Evolutionary conservation across 768 basidiomycete species (phyloP).

Genomic region (Collybia mongolica): DNA sequence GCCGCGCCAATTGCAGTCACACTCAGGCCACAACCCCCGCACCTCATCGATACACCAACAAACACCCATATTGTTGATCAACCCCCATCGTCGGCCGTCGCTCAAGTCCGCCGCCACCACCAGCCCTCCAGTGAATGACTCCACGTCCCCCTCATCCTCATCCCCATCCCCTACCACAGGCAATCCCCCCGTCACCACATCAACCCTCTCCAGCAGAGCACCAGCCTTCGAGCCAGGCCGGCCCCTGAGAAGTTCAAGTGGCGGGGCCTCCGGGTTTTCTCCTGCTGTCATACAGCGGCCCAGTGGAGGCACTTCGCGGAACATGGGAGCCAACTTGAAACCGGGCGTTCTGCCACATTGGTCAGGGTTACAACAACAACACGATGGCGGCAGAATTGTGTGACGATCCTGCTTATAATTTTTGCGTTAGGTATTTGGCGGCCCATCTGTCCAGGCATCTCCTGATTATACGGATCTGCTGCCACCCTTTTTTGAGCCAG

Average conservation of each 20-base stretch:
- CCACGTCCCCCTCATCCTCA: slow-evolving; percentile 16
- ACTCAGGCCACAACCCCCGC: slow-evolving; percentile 19
- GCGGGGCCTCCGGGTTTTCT: not conserved
- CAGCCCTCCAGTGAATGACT: not conserved
- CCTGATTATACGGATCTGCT: no score
- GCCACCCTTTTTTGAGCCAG: no score
- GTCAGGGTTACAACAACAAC: no score
- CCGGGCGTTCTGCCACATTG: no score
- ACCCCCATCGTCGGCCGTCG: slow-evolving; percentile 24
- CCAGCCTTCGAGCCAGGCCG: slow-evolving; percentile 51
- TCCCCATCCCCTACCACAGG: slow-evolving; percentile 44
- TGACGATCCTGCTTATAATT: no score
- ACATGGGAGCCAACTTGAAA: no score
- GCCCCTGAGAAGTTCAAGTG: slow-evolving; percentile 1
- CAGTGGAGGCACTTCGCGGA: no score
- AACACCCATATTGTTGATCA: slow-evolving; percentile 18
- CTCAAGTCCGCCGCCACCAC: slow-evolving; percentile 17
- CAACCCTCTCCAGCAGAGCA: slow-evolving; percentile 52
- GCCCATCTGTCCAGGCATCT: no score
- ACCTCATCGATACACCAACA: slow-evolving; percentile 25
- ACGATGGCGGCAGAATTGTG: no score
- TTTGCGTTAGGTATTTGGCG: no score
- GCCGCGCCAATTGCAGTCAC: slow-evolving; percentile 7
- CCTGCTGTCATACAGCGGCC: slow-evolving; percentile 1
- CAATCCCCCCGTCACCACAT: slow-evolving; percentile 41